These are phyloP conservation scores for Goffeauzyma gilvescens DNA, from an alignment of 768 basidiomycete genomes.

Conservation along the genomic window DNA sequence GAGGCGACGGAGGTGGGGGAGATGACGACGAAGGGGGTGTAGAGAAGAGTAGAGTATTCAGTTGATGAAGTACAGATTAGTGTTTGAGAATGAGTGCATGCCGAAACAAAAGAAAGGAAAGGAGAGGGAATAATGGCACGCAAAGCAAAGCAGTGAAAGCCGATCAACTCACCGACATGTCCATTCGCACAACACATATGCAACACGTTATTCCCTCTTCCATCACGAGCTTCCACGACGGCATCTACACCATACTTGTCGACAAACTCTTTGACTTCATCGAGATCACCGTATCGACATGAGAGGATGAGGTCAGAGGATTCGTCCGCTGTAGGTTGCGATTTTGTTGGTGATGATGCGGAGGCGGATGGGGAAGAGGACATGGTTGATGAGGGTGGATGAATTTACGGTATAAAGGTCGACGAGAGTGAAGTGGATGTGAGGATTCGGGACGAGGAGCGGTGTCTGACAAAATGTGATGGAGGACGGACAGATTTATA, in stretches of 20 bases:
- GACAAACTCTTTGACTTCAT: conserved; percentile 53
- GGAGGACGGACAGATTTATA: too few relatives aligned
- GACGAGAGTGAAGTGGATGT: too few relatives aligned
- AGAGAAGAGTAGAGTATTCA: too few relatives aligned
- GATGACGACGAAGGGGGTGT: background rate
- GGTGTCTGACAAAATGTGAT: too few relatives aligned
- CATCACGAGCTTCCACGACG: conserved; percentile 42
- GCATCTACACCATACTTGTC: conserved; percentile 39
- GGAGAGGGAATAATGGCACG: background rate
- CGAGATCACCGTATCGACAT: conserved; percentile 72
- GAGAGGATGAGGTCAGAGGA: conserved; percentile 57
- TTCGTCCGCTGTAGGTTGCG: conserved; percentile 28
- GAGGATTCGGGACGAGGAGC: too few relatives aligned
- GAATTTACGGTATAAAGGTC: too few relatives aligned
- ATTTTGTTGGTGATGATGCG: too few relatives aligned
- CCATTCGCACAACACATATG: conserved; percentile 85
- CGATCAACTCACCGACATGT: conserved; percentile 45
- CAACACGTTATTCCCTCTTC: conserved; percentile 56
- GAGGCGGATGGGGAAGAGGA: too few relatives aligned
- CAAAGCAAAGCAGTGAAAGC: too few relatives aligned
- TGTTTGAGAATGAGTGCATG: too few relatives aligned
- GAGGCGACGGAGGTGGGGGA: background rate
- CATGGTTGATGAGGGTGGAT: too few relatives aligned
- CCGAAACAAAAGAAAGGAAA: background rate
- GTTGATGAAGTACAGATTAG: too few relatives aligned